These are phyloP conservation scores for Cucurbita maxima DNA, from an alignment of 306 rosid genomes.

Conservation along the genomic window DNA sequence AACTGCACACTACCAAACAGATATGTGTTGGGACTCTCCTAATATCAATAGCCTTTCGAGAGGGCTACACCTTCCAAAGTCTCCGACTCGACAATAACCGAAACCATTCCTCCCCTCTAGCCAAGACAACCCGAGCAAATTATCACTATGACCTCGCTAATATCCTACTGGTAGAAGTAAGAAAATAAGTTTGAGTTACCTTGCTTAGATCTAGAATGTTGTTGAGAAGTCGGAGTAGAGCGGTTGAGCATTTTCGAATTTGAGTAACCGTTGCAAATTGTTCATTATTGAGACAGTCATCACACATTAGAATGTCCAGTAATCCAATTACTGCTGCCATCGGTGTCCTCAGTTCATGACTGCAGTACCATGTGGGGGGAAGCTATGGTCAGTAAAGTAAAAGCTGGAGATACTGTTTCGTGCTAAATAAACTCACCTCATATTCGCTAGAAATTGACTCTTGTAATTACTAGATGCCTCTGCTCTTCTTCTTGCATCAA, in stretches of 20 bases:
- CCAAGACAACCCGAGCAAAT: no score
- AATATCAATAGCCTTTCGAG: no score
- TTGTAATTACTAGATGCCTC: conserved; percentile 96
- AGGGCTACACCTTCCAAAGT: no score
- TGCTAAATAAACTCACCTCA: conserved; percentile 50
- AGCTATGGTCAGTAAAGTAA: neutral
- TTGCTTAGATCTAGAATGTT: conserved; percentile 94
- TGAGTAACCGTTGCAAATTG: conserved; percentile 83
- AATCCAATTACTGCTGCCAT: conserved; percentile 99
- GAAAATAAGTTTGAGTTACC: conserved; percentile 13
- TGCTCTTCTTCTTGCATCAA: conserved; percentile 97
- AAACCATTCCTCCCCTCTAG: no score
- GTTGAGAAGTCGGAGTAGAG: conserved; percentile 89
- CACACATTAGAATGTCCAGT: conserved; percentile 90
- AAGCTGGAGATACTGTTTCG: neutral
- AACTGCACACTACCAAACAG: neutral
- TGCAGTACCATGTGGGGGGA: conserved; percentile 19
- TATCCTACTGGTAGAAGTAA: neutral
- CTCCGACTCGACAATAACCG: no score
- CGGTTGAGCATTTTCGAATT: conserved; percentile 92
- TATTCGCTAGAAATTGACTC: conserved; percentile 94
- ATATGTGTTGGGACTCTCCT: no score
- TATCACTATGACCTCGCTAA: no score
- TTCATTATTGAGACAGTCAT: conserved; percentile 91
- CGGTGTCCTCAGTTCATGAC: conserved; percentile 96